phyloP scores from a whole-genome alignment of 352 stramenopile species.

The Phytopythium montanum region DNA sequence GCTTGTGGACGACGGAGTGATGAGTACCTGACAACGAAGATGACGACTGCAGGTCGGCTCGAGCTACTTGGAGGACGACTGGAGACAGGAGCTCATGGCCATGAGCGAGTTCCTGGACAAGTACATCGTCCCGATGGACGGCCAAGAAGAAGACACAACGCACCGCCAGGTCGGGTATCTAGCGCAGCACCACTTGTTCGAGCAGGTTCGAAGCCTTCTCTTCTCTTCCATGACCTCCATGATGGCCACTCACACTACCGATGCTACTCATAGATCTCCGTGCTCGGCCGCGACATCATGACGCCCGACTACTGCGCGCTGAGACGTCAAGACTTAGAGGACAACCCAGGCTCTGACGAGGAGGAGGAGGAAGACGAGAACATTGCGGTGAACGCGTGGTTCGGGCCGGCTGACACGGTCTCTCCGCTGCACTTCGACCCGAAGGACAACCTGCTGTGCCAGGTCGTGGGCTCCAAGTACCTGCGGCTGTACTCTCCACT shows the following conservation, averaged over 20 bases:
- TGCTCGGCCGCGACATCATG: constrained; percentile 73
- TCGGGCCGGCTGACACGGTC: constrained; percentile 73
- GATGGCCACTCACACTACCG: neutral
- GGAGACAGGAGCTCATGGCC: constrained; percentile 77
- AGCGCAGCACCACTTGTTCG: constrained; percentile 88
- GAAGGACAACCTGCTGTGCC: constrained; percentile 88
- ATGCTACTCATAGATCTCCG: constrained; percentile 54
- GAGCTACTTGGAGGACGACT: constrained; percentile 79
- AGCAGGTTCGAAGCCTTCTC: constrained; percentile 50
- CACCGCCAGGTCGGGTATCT: constrained; percentile 55
- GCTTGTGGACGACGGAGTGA: neutral
- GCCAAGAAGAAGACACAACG: constrained; percentile 5
- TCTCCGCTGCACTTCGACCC: constrained; percentile 88
- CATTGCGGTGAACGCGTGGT: constrained; percentile 86
- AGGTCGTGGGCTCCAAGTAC: constrained; percentile 85
- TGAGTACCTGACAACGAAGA: neutral
- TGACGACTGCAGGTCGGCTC: constrained; percentile 46
- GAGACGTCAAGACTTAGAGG: constrained; percentile 29
- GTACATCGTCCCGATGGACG: constrained; percentile 27
- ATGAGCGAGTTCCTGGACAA: constrained; percentile 75
- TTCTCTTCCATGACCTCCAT: neutral
- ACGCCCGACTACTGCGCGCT: constrained; percentile 88
- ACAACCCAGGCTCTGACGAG: neutral
- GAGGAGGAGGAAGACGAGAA: constrained; percentile 50
- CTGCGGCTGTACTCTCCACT: constrained; percentile 70